Percentiles rank a stretch among this genome's conserved stretches.
phyloP scores from a whole-genome alignment of 345 rosid species.

The Populus simonii region DNA sequence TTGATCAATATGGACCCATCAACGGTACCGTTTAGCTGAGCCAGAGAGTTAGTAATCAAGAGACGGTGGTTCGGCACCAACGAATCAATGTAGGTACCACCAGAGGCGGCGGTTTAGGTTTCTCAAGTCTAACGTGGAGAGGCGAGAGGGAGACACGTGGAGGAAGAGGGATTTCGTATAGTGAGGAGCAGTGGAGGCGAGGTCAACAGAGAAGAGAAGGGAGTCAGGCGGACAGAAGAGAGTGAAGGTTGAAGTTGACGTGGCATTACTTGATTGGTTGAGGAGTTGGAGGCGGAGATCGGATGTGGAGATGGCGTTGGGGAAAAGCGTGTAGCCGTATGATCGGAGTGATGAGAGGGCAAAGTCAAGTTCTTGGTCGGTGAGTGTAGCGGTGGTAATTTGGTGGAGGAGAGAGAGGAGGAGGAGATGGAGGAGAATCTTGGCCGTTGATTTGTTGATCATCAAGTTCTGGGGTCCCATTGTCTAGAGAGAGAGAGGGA shows the following conservation, averaged over 20 bases:
- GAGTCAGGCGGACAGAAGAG: slow-evolving; percentile 35
- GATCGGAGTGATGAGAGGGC: slow-evolving; percentile 34
- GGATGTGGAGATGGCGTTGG: slow-evolving; percentile 34
- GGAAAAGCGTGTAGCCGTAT: slow-evolving; percentile 34
- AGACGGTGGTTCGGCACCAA: slow-evolving; percentile 21
- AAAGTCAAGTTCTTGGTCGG: slow-evolving; percentile 23
- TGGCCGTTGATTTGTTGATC: neutral
- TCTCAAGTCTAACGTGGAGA: slow-evolving; percentile 16
- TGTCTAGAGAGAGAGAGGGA: no score
- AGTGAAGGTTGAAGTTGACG: neutral
- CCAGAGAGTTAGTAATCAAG: slow-evolving; percentile 2
- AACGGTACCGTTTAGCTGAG: slow-evolving; percentile 5
- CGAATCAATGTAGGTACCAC: slow-evolving; percentile 15
- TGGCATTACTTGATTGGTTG: neutral
- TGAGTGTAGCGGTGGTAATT: neutral
- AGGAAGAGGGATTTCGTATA: slow-evolving; percentile 26
- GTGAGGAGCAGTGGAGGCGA: slow-evolving; percentile 24
- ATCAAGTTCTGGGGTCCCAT: no score
- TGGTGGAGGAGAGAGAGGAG: neutral
- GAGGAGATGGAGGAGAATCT: neutral
- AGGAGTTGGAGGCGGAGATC: slow-evolving; percentile 26
- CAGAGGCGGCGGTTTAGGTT: slow-evolving; percentile 1
- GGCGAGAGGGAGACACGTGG: slow-evolving; percentile 28
- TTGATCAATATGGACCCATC: slow-evolving; percentile 14
- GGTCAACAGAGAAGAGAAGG: slow-evolving; percentile 31